Conservation (phyloP, 257 asterid genomes). For the Capsicum pubescens region DNA sequence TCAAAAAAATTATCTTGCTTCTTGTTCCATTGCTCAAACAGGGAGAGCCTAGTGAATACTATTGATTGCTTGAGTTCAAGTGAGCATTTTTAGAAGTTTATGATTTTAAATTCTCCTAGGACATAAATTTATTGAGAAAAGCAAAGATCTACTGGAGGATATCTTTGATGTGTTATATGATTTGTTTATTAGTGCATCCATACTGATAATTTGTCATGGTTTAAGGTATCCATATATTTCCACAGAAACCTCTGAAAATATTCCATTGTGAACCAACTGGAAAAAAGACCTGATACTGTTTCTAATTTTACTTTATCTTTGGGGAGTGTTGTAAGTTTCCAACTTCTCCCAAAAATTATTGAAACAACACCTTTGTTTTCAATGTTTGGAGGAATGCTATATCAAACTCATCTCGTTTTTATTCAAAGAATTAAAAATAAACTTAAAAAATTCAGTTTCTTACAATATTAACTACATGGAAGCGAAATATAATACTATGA, state of each 20-base stretch:
- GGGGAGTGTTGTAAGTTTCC: background rate
- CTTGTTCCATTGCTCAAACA: conserved; percentile 15
- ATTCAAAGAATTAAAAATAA: background rate
- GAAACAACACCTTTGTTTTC: background rate
- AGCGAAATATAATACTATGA: background rate
- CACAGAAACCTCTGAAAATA: background rate
- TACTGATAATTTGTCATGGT: background rate
- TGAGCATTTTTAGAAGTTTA: background rate
- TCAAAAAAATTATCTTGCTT: background rate
- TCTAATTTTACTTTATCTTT: conserved; percentile 14
- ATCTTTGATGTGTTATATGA: conserved; percentile 15
- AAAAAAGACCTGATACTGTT: background rate
- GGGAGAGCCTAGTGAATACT: conserved; percentile 1
- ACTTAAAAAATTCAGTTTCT: background rate
- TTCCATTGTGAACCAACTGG: background rate
- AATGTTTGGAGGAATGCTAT: background rate
- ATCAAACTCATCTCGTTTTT: background rate
- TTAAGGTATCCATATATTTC: conserved; percentile 15
- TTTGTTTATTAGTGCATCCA: conserved; percentile 2
- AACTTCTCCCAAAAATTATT: background rate
- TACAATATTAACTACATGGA: background rate
- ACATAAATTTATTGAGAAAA: background rate
- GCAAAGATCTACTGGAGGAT: background rate
- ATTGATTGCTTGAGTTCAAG: conserved; percentile 3
- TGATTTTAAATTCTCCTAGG: background rate